These are phyloP conservation scores for Collybiopsis confluens DNA, from an alignment of 768 basidiomycete genomes.

Conservation along the genomic window DNA sequence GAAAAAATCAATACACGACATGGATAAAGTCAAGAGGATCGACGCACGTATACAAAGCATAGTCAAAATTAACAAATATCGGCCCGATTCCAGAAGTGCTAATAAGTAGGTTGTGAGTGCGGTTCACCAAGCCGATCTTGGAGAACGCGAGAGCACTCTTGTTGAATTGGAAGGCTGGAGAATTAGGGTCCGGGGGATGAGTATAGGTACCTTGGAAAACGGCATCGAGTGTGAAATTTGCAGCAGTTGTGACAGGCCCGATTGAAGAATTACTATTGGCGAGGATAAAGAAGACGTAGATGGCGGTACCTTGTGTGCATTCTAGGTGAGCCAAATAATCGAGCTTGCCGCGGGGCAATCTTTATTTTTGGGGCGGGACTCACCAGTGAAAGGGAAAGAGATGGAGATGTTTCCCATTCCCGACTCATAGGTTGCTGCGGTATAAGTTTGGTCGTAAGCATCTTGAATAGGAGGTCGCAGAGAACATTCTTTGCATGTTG, in stretches of 20 bases:
- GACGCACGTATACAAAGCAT: constrained; percentile 37
- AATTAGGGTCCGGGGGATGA: constrained; percentile 6
- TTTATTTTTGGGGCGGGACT: no score
- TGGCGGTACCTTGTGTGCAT: constrained; percentile 16
- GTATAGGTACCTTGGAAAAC: constrained; percentile 1
- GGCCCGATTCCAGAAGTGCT: constrained; percentile 23
- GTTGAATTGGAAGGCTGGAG: constrained; percentile 1
- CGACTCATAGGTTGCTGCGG: constrained; percentile 13
- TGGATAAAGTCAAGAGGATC: neutral
- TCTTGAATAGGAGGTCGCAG: constrained; percentile 10
- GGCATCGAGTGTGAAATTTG: constrained; percentile 14
- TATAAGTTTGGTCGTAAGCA: constrained; percentile 19
- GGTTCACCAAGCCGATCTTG: constrained; percentile 3
- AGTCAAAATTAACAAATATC: constrained; percentile 34
- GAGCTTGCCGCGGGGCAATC: no score
- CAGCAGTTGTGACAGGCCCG: constrained; percentile 7
- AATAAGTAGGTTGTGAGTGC: constrained; percentile 25
- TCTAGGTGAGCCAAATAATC: no score
- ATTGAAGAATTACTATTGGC: constrained; percentile 15
- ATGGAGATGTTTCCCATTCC: neutral
- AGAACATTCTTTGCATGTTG: constrained; percentile 9
- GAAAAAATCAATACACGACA: neutral
- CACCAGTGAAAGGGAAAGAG: constrained; percentile 12
- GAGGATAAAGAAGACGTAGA: constrained; percentile 38
- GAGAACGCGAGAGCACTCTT: constrained; percentile 11